Conservation (phyloP, 148 eudicot species). For the Nyssa sinensis region DNA sequence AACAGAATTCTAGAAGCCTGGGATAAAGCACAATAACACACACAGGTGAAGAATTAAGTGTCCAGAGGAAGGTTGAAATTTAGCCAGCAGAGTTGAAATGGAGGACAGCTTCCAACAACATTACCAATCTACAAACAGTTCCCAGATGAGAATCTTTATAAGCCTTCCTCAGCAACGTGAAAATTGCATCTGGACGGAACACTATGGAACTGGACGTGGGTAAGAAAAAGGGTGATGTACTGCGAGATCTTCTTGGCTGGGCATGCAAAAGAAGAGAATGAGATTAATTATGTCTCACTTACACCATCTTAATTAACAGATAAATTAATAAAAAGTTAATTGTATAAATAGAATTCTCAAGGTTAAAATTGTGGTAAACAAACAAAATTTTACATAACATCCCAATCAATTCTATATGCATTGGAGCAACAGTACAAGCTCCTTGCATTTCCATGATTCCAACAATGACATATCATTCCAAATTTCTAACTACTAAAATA, state of each 20-base stretch:
- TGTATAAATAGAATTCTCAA: neutral
- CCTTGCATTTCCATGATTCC: too few species aligned
- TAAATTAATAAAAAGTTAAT: neutral
- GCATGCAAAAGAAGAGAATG: conserved; percentile 14
- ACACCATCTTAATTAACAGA: neutral
- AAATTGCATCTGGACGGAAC: conserved; percentile 65
- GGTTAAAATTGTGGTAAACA: neutral
- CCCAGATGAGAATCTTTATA: conserved; percentile 61
- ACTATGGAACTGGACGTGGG: conserved; percentile 50
- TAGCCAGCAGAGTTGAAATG: neutral
- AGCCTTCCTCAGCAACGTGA: conserved; percentile 67
- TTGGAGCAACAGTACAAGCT: neutral
- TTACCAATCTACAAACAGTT: conserved; percentile 67
- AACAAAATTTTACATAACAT: neutral
- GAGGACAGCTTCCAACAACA: conserved; percentile 6
- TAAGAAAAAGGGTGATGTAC: conserved; percentile 25
- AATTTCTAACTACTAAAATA: too few species aligned
- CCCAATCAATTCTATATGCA: neutral
- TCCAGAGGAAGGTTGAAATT: conserved; percentile 5
- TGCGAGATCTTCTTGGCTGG: conserved; percentile 73
- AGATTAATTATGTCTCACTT: conserved; percentile 7
- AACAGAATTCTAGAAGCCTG: conserved; percentile 69
- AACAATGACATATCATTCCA: too few species aligned
- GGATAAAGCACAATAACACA: conserved; percentile 15
- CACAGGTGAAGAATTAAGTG: neutral